Percentiles rank a stretch among this genome's conserved stretches.
These are phyloP conservation scores for Plasmodium sp. DNA, from an alignment of 169 alveolate genomes.

Conservation along the genomic window DNA sequence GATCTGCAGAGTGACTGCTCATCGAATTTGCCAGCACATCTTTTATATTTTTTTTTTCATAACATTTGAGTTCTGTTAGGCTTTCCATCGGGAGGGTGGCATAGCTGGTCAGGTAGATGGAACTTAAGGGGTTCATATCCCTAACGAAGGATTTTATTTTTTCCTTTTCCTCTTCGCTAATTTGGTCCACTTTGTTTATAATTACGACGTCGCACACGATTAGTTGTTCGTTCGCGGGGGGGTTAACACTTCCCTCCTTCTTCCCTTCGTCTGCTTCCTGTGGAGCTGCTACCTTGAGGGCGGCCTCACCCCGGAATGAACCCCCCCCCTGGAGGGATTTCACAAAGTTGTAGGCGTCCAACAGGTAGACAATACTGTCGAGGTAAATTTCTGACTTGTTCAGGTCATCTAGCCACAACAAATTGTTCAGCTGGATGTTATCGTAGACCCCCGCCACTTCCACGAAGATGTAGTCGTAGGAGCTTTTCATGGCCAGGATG, in stretches of 20 bases:
- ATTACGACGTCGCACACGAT: slow-evolving; percentile 62
- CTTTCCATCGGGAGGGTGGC: slow-evolving; percentile 32
- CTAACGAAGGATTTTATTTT: slow-evolving; percentile 26
- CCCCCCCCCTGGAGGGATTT: not conserved
- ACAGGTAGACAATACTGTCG: slow-evolving; percentile 54
- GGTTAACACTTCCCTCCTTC: not conserved
- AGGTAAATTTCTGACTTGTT: slow-evolving; percentile 64
- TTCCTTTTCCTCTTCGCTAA: slow-evolving; percentile 15
- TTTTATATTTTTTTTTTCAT: slow-evolving; percentile 71
- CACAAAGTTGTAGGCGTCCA: slow-evolving; percentile 58
- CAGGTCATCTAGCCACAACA: slow-evolving; percentile 69
- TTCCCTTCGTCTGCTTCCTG: not conserved
- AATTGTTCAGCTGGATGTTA: slow-evolving; percentile 53
- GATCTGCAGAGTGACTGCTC: not conserved
- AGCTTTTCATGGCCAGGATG: slow-evolving; percentile 38
- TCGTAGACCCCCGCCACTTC: slow-evolving; percentile 72
- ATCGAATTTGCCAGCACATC: not conserved
- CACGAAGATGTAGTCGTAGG: slow-evolving; percentile 58
- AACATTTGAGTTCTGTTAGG: slow-evolving; percentile 61
- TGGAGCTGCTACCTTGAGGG: not conserved
- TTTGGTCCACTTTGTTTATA: slow-evolving; percentile 66
- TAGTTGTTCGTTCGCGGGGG: slow-evolving; percentile 33
- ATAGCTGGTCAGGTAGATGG: slow-evolving; percentile 34
- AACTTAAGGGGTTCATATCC: slow-evolving; percentile 52
- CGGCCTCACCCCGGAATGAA: not conserved